These are phyloP conservation scores for Termitomyces sp. DNA, from an alignment of 768 basidiomycete genomes.

Conservation along the genomic window DNA sequence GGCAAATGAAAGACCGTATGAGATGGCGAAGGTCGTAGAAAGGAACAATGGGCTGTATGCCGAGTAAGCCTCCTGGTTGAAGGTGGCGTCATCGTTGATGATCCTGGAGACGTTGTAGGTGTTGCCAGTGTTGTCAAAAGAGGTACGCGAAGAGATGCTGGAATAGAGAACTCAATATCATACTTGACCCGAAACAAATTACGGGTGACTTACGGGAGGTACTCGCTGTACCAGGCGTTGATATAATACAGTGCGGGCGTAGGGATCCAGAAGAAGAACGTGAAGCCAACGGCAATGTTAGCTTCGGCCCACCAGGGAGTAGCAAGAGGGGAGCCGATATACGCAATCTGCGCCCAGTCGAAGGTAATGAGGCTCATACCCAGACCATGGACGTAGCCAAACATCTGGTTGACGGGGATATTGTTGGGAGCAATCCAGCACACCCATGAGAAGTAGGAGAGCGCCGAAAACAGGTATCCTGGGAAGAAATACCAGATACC, in stretches of 20 bases:
- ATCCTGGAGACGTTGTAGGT: slow-evolving; percentile 58
- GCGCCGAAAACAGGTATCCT: slow-evolving; percentile 68
- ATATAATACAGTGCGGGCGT: slow-evolving; percentile 65
- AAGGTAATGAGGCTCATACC: slow-evolving; percentile 78
- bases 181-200: not conserved
- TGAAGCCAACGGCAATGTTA: slow-evolving; percentile 59
- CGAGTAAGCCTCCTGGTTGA: slow-evolving; percentile 54
- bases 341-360: slow-evolving; percentile 78
- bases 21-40: slow-evolving; percentile 70
- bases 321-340: slow-evolving; percentile 67
- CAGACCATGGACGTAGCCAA: slow-evolving; percentile 59
- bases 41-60: slow-evolving; percentile 62
- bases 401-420: slow-evolving; percentile 67
- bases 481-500: slow-evolving; percentile 67
- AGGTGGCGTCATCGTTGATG: slow-evolving; percentile 47
- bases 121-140: slow-evolving; percentile 61
- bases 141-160: slow-evolving; percentile 57
- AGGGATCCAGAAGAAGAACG: slow-evolving; percentile 70
- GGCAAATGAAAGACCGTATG: slow-evolving; percentile 83
- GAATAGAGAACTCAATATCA: slow-evolving; percentile 8
- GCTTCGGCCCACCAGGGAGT: slow-evolving; percentile 85
- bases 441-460: slow-evolving; percentile 58
- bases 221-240: slow-evolving; percentile 57
- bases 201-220: slow-evolving; percentile 44
- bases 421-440: slow-evolving; percentile 71